Base-by-base conservation (phyloP, 768 basidiomycete genomes). In the Artomyces pyxidatus region DNA sequence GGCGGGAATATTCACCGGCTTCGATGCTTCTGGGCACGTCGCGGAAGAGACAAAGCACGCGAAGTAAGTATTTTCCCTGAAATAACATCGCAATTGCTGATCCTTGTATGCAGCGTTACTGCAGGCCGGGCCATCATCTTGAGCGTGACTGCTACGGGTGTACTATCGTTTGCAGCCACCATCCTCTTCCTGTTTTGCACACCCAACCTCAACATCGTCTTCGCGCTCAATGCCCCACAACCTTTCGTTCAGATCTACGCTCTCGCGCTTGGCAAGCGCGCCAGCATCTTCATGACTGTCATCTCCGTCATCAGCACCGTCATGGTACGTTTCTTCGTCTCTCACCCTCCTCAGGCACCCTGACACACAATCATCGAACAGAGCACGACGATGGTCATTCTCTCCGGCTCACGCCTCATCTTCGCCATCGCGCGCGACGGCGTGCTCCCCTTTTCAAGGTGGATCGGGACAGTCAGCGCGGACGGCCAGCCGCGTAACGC, bases 341-440 rank as follows among this genome's bases (percentile, higher is more conserved):
- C n/a, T 44, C 35, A 16, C 26, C n/a, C 28, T 2, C 45, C 2
- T 35, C 48, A 30, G 35, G 4, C 16, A 19, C 11, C 37, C 21
- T 38, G 29, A 23, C 27, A 14, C n/a, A n/a, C n/a, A n/a, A n/a
- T n/a, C n/a, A n/a, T n/a, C n/a, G 3, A 56, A 7, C 35, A 90
- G 86, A 93, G 88, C 63, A 90, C 90, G 1, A 89, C 84, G 54
- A 77, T 94, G 35, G 79, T 87, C n/a, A 81, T 94, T 48, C 88
- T 94, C n/a, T 92, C 92, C 2, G 80, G 89, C 12, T 93, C 89
- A 10, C 80, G 92, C 4, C 75, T 96, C 25, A 76, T 96, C 32
- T 96, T 88, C 59, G 92, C 92, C 8, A 86, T 95, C 40, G 92
- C 92, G n/a, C 83, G 92, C 46, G 92, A 96, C 57, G 92, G 92